Percentiles rank a stretch among this genome's conserved stretches.
Conservation (phyloP, 1,284 basidiomycete species). For the Gymnopus androsaceus region DNA sequence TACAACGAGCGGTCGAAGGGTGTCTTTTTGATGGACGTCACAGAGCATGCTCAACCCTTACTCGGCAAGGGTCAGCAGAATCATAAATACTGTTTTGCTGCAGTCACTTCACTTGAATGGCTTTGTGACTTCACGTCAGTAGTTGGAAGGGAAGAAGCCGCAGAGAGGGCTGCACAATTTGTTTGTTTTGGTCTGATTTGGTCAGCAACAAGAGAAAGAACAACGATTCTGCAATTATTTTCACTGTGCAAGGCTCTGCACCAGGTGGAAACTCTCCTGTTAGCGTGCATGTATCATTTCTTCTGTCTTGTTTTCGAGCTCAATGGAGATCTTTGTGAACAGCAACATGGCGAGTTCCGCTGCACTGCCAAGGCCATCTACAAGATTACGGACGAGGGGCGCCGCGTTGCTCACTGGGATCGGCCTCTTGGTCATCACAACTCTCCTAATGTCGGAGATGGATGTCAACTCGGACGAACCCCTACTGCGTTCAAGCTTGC, state of each 20-base stretch:
- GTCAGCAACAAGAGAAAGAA: slow-evolving; percentile 88
- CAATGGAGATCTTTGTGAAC: slow-evolving; percentile 23
- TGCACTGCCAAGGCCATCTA: slow-evolving; percentile 95
- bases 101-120: slow-evolving; percentile 91
- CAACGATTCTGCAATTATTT: slow-evolving; percentile 86
- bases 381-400: slow-evolving; percentile 90
- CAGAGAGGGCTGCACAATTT: slow-evolving; percentile 96
- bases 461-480: slow-evolving; percentile 39
- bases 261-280: slow-evolving; percentile 74
- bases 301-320: slow-evolving; percentile 18
- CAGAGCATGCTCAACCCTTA: slow-evolving; percentile 60
- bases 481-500: slow-evolving; percentile 73
- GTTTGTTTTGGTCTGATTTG: slow-evolving; percentile 90
- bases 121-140: slow-evolving; percentile 97
- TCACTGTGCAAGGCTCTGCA: slow-evolving; percentile 82
- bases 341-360: slow-evolving; percentile 93
- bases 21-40: slow-evolving; percentile 68
- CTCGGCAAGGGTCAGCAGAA: slow-evolving; percentile 47
- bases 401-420: slow-evolving; percentile 84
- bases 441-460: slow-evolving; percentile 57
- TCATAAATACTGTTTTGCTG: slow-evolving; percentile 85
- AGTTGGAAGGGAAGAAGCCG: slow-evolving; percentile 94
- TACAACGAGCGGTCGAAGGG: slow-evolving; percentile 82
- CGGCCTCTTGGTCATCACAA: slow-evolving; percentile 37
- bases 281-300: slow-evolving; percentile 50